Evolutionary conservation across 2,329 filamentous ascomycete species (phyloP).

Genomic region (Epichloe brachyelytri): DNA sequence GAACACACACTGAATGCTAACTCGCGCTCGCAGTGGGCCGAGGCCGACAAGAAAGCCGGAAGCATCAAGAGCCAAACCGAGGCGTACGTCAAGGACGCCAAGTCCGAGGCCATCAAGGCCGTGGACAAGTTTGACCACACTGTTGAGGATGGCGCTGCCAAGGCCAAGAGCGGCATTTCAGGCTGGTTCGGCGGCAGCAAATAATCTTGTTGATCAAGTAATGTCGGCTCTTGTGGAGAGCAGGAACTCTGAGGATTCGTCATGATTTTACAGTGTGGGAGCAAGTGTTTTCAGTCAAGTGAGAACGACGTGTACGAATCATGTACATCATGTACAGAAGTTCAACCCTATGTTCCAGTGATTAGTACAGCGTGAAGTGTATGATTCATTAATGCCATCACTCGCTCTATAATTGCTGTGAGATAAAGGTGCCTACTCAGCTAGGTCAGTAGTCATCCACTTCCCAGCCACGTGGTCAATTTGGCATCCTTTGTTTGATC

Average conservation of each 20-base stretch:
- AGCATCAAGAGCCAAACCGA: constrained; percentile 49
- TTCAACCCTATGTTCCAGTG: background rate
- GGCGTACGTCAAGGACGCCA: constrained; percentile 47
- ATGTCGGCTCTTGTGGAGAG: background rate
- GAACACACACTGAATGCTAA: background rate
- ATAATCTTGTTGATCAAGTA: constrained; percentile 11
- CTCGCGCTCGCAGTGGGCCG: constrained; percentile 23
- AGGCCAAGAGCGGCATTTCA: constrained; percentile 74
- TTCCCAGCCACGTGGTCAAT: too few species aligned
- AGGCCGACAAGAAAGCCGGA: constrained; percentile 49
- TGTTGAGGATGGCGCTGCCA: constrained; percentile 62
- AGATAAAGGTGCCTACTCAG: background rate
- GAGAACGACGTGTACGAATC: background rate
- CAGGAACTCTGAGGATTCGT: background rate
- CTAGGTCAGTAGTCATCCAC: too few species aligned
- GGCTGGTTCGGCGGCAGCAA: constrained; percentile 71
- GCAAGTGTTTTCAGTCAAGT: background rate
- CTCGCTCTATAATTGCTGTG: background rate
- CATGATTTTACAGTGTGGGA: background rate
- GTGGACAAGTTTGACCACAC: constrained; percentile 74
- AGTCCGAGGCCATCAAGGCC: constrained; percentile 54
- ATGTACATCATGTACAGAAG: background rate
- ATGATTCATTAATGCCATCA: background rate
- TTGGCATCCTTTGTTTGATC: too few species aligned
- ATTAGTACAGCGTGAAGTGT: background rate